Conservation (phyloP, 2,329 filamentous ascomycete genomes). For the Penicillium occitanis region DNA sequence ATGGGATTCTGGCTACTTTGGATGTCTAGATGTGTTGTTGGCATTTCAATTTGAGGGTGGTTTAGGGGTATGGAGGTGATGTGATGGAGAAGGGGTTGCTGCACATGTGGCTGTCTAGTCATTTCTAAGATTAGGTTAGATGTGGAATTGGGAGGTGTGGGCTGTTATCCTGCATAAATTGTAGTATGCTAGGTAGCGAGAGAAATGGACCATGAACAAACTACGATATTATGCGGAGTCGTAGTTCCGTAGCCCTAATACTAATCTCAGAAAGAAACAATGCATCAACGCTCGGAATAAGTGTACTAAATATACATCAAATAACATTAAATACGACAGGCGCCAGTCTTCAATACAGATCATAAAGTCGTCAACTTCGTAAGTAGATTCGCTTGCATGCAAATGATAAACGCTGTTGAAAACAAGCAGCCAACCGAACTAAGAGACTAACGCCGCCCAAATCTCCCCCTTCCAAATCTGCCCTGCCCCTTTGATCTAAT, state of each 20-base stretch:
- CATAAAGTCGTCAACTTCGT: not conserved
- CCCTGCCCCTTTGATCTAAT: slow-evolving; percentile 42
- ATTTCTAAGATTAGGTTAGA: not conserved
- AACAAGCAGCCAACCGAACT: not conserved
- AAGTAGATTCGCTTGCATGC: not conserved
- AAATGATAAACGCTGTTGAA: not conserved
- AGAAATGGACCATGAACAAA: not conserved
- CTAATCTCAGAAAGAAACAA: no score
- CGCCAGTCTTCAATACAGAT: not conserved
- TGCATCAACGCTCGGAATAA: not conserved
- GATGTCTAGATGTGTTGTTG: not conserved
- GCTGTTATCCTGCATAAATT: not conserved
- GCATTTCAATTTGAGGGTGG: not conserved
- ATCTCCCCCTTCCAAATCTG: slow-evolving; percentile 39
- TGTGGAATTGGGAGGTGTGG: not conserved
- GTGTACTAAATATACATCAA: not conserved
- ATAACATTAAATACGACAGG: not conserved
- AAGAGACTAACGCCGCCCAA: slow-evolving; percentile 15
- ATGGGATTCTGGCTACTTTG: not conserved
- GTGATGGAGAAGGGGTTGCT: not conserved
- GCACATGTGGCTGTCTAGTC: not conserved
- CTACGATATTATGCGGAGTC: not conserved
- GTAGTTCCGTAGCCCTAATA: not conserved
- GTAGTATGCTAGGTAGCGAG: not conserved
- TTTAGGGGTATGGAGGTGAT: not conserved